Evolutionary conservation across 2,329 filamentous ascomycete genomes (phyloP).

Genomic region (Exophiala bonariae): DNA sequence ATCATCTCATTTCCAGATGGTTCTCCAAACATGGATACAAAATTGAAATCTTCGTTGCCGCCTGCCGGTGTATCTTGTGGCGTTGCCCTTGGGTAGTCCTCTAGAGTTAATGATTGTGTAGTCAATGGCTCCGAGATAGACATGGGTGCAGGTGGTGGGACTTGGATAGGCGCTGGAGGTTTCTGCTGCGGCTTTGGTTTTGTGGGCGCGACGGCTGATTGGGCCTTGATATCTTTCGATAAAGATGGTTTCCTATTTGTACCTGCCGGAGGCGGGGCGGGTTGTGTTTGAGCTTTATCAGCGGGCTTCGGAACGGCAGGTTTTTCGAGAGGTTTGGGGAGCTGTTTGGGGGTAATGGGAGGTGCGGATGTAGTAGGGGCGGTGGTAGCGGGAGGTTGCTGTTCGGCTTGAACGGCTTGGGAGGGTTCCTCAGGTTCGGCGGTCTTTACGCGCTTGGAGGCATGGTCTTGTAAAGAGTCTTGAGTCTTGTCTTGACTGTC

Average conservation of each 20-base stretch:
- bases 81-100: conserved; percentile 24
- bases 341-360: not conserved
- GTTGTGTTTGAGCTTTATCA: conserved; percentile 9
- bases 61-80: conserved; percentile 31
- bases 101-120: conserved; percentile 12
- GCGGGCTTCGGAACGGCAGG: conserved; percentile 9
- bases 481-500: conserved; percentile 12
- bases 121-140: conserved; percentile 21
- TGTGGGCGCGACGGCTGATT: conserved; percentile 3
- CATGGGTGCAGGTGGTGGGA: conserved; percentile 1
- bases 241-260: conserved; percentile 1
- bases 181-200: conserved; percentile 13
- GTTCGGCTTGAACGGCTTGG: conserved; percentile 5
- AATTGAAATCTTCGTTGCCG: conserved; percentile 38
- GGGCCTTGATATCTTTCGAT: conserved; percentile 12
- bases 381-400: conserved; percentile 5
- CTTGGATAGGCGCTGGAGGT: conserved; percentile 8
- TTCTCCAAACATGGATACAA: conserved; percentile 41
- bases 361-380: conserved; percentile 1
- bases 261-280: not conserved
- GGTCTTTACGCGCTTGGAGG: conserved; percentile 24
- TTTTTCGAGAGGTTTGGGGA: conserved; percentile 6
- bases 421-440: conserved; percentile 16
- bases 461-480: conserved; percentile 16
- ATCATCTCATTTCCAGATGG: conserved; percentile 27